Percentiles rank a stretch among this genome's conserved stretches.
Evolutionary conservation across 2,329 filamentous ascomycete genomes (phyloP).

Genomic region (Calcarisporium arbuscula): DNA sequence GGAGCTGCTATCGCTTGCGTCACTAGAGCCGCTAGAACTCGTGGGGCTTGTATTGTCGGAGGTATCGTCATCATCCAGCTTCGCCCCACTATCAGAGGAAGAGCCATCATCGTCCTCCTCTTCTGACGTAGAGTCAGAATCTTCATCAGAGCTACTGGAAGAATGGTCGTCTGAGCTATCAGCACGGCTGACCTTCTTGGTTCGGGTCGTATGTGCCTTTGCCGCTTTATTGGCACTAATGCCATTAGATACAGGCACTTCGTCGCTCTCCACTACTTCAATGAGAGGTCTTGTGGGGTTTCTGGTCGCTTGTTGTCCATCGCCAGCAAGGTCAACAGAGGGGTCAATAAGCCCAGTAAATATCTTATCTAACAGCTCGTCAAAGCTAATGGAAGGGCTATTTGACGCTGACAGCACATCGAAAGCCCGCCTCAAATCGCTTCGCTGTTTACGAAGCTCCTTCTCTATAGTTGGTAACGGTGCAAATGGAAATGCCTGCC

Average conservation of each 20-base stretch:
- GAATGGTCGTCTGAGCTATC: no score
- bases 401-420: conserved; percentile 24
- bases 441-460: conserved; percentile 19
- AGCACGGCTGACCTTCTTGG: no score
- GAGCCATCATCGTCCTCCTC: conserved; percentile 8
- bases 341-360: conserved; percentile 11
- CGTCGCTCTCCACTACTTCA: conserved; percentile 11
- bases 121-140: conserved; percentile 6
- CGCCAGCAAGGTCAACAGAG: conserved; percentile 6
- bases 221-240: not conserved
- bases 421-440: conserved; percentile 32
- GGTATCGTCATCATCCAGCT: not conserved
- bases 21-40: not conserved
- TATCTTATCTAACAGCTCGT: conserved; percentile 25
- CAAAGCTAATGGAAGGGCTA: conserved; percentile 24
- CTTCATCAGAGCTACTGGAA: conserved; percentile 11
- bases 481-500: conserved; percentile 36
- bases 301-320: conserved; percentile 3
- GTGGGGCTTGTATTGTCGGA: not conserved
- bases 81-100: not conserved
- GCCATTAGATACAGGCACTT: not conserved
- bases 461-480: conserved; percentile 27
- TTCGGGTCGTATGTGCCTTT: not conserved
- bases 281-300: conserved; percentile 21
- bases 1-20: conserved; percentile 6